Evolutionary conservation across 306 rosid genomes (phyloP).

Genomic region (Potentilla sterilis): DNA sequence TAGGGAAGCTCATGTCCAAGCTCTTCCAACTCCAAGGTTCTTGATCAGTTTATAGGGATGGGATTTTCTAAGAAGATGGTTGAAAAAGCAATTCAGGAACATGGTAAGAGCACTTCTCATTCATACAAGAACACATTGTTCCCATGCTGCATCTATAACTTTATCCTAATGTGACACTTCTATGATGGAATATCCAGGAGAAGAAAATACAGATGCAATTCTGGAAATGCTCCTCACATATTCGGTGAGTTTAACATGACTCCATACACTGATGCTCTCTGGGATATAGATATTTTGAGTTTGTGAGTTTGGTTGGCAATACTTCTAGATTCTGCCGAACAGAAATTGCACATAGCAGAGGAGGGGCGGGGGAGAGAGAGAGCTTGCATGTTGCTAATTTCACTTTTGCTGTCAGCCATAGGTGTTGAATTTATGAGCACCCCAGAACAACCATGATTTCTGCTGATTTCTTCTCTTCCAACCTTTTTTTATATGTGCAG

Average conservation of each 20-base stretch:
- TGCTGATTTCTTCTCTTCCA: background rate
- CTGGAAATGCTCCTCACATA: constrained; percentile 74
- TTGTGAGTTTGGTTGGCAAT: background rate
- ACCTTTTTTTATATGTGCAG: background rate
- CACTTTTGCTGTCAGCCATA: background rate
- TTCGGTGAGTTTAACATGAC: constrained; percentile 54
- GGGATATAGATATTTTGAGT: background rate
- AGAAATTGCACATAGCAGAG: background rate
- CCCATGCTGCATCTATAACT: constrained; percentile 25
- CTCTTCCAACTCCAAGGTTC: constrained; percentile 61
- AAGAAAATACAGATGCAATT: constrained; percentile 59
- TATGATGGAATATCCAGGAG: constrained; percentile 60
- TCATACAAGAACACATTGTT: constrained; percentile 13
- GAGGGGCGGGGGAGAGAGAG: background rate
- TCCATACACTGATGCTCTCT: constrained; percentile 11
- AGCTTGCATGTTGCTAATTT: background rate
- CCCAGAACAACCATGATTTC: background rate
- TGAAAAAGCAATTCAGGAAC: constrained; percentile 67
- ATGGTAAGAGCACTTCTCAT: constrained; percentile 53
- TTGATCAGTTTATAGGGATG: constrained; percentile 68
- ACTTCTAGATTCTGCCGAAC: background rate
- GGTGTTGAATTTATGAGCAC: background rate
- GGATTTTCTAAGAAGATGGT: constrained; percentile 73
- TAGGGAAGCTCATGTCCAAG: constrained; percentile 69
- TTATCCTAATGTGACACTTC: background rate